Base-by-base conservation (phyloP, 768 basidiomycete species). In the Candolleomyces aberdarensis region DNA sequence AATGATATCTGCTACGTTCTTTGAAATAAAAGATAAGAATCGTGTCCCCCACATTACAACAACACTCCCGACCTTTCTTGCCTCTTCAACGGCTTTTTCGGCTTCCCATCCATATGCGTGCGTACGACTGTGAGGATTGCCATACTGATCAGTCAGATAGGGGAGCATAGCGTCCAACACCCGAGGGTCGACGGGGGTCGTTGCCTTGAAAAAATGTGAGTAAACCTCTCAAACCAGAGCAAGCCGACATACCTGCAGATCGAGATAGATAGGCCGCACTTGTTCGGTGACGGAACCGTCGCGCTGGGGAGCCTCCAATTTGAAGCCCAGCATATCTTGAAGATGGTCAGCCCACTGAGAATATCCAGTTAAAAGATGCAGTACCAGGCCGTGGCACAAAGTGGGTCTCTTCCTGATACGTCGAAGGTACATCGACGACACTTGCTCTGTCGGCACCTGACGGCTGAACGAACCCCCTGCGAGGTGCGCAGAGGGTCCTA, bases 61-160 rank as follows among this genome's bases (percentile, higher is more conserved):
- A 15, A 40, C 9, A 20, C 9, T 46, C 59, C 67, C 39, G 55
- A 88, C 94, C 82, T 92, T 88, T 57, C 97, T 85, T 3, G 94
- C 96, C 63, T 89, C 86, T 70, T 98, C 97, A 7, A 97, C 92
- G 0, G 91, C 97, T 69, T 88, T 82, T 69, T 99, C 97, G 6
- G 96, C 94, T 76, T 99, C 97, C 97, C 97, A 99, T 3, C 97
- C 97, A 73, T 98, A 99, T 0, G 97, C 94, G 75, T 99, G 97
- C 31, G 97, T 98, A 59, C 97, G 86, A 72, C 94, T 96, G 72
- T 98, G 97, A 9, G 97, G 96, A 75, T 98, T 99, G 4, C 97
- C 97, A 70, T 90, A 98, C 72, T 94, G 93, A 72, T 98, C 93
- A 5, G 95, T 96, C 65, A 96, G 76, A 75, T 85, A 98, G 0